Conservation (phyloP, 2,329 filamentous ascomycete species). For the Xylariaceae sp. region DNA sequence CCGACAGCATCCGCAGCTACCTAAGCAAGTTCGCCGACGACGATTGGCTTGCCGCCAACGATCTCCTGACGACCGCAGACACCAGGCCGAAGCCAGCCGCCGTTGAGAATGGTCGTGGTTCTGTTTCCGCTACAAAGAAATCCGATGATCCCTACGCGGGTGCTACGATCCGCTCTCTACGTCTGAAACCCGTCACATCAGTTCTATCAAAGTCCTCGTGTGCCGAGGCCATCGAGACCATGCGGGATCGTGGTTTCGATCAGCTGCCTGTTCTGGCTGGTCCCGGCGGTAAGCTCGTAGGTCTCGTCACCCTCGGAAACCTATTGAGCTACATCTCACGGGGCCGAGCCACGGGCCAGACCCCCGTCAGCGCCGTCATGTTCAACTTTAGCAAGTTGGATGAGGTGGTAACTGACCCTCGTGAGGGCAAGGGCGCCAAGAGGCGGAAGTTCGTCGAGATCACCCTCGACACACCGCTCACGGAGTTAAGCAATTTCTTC, state of each 20-base stretch:
- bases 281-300: slow-evolving; percentile 69
- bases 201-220: slow-evolving; percentile 68
- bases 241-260: slow-evolving; percentile 97
- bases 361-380: slow-evolving; percentile 83
- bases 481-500: slow-evolving; percentile 83
- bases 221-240: slow-evolving; percentile 88
- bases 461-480: slow-evolving; percentile 81
- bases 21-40: slow-evolving; percentile 98
- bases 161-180: slow-evolving; percentile 75
- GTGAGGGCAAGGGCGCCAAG: slow-evolving; percentile 40
- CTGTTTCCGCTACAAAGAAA: slow-evolving; percentile 28
- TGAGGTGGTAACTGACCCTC: slow-evolving; percentile 86
- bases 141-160: slow-evolving; percentile 65
- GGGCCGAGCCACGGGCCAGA: slow-evolving; percentile 70
- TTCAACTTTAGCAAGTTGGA: slow-evolving; percentile 87
- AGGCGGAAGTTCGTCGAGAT: slow-evolving; percentile 86
- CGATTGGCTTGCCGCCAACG: slow-evolving; percentile 96
- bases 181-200: slow-evolving; percentile 90
- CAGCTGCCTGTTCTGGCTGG: slow-evolving; percentile 84
- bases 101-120: slow-evolving; percentile 27
- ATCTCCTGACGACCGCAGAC: slow-evolving; percentile 64
- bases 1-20: slow-evolving; percentile 96
- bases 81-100: slow-evolving; percentile 46
- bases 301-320: slow-evolving; percentile 91
- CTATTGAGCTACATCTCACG: slow-evolving; percentile 84